Conservation (phyloP, 345 rosid species). For the Eucalyptus brandiana region DNA sequence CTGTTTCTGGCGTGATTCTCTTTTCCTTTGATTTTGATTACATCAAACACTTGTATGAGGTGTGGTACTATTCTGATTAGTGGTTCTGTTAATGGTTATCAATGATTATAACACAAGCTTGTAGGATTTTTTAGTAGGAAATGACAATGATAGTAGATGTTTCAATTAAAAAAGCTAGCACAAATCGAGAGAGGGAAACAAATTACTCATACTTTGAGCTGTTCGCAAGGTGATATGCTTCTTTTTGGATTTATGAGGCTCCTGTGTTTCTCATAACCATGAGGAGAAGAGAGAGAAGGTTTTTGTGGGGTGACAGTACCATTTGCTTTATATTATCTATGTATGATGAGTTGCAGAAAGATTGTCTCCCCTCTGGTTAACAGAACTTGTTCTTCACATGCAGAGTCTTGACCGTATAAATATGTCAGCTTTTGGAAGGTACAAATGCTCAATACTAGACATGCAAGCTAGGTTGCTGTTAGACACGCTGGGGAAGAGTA, state of each 20-base stretch:
- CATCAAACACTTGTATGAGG: not conserved
- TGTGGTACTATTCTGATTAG: not conserved
- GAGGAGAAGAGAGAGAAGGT: too few relatives aligned
- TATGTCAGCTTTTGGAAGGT: conserved; percentile 87
- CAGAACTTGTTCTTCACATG: conserved; percentile 4
- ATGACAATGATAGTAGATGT: not conserved
- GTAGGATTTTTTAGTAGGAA: not conserved
- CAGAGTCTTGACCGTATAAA: conserved; percentile 96
- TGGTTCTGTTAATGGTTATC: not conserved
- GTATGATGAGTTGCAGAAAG: not conserved
- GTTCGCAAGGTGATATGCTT: not conserved
- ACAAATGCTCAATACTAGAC: conserved; percentile 91
- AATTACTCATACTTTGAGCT: not conserved
- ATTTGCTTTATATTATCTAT: not conserved
- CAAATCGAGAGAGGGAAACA: not conserved
- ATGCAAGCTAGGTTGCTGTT: conserved; percentile 95
- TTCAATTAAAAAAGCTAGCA: not conserved
- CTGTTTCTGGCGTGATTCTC: too few relatives aligned
- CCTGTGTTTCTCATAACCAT: too few relatives aligned
- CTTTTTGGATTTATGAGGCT: not conserved
- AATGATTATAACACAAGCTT: not conserved
- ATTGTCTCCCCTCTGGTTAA: not conserved
- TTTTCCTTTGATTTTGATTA: too few relatives aligned
- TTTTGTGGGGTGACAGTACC: too few relatives aligned
- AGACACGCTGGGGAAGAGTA: conserved; percentile 97